phyloP scores from a whole-genome alignment of 768 basidiomycete species.

The Trametes gibbosa region DNA sequence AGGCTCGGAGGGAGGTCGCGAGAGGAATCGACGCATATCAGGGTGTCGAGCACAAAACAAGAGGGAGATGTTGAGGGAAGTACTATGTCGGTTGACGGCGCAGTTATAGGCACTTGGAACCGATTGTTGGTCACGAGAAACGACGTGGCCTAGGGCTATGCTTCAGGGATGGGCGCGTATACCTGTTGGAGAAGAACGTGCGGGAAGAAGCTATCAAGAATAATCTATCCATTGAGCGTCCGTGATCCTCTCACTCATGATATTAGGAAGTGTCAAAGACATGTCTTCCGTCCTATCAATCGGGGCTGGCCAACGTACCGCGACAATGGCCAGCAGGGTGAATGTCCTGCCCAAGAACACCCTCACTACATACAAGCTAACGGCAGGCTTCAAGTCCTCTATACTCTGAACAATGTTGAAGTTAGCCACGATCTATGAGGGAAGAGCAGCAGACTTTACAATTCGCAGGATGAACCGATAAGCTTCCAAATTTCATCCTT shows the following conservation, averaged over 20 bases:
- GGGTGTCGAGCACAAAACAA: not conserved
- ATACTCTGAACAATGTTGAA: not conserved
- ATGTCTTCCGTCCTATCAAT: too few species aligned
- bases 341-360: not conserved
- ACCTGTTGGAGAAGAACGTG: too few species aligned
- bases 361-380: not conserved
- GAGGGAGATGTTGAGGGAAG: too few species aligned
- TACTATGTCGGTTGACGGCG: not conserved
- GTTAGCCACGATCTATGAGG: not conserved
- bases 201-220: too few species aligned
- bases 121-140: too few species aligned
- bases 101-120: not conserved
- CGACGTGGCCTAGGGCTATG: too few species aligned
- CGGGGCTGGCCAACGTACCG: too few species aligned
- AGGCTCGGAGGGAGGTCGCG: conserved; percentile 2
- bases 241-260: too few species aligned
- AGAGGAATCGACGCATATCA: conserved; percentile 7
- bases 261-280: too few species aligned
- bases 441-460: not conserved
- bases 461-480: not conserved
- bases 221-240: too few species aligned
- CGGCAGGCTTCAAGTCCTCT: not conserved
- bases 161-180: too few species aligned
- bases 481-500: not conserved
- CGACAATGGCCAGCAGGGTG: too few species aligned